Base-by-base conservation (phyloP, 306 rosid genomes). In the Cicer chorassanicum region DNA sequence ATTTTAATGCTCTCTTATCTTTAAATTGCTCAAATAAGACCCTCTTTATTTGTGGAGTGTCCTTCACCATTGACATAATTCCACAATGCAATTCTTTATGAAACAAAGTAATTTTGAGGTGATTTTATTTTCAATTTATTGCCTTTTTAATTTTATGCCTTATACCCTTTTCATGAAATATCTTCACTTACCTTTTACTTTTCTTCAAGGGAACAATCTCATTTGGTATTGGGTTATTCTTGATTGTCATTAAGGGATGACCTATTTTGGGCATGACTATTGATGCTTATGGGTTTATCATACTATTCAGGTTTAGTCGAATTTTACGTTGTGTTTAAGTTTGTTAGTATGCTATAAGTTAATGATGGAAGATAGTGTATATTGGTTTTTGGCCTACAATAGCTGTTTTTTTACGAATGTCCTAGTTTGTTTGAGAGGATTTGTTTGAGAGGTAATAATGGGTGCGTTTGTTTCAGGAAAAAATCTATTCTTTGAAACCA, bases 311-410 rank as follows among this genome's bases (percentile, higher is more conserved):
- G 99, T 94, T 57, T 74, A 45, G 38, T 74, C 13, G 69, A 81
- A 36, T 41, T 63, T 45, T 15, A 44, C 4, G 6, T 43, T 12
- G 15, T 65, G 36, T 44, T 53, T 55, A 51, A 43, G 62, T 63
- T 59, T 65, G 29, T 46, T 64, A 65, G 29, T 43, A 12, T 79
- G 41, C 24, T 73, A 54, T 54, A 54, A 51, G 62, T 60, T 76
- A 67, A 81, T 83, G 65, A 78, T 87, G 49, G 49, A 72, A 39
- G 68, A 48, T 85, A 43, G 57, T 70, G 24, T 87, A 86, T 93
- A 94, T 96, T 65, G 99, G 99, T 84, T 94, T 94, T 89, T 94
- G 99, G 99, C 99, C 99, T 46, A 94, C 99, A 6, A 66, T 94
- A 70, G 87, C 99, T 71, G 97, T 94, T 51, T 94, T 94, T 85